Conservation (phyloP, 2,329 filamentous ascomycete species). For the Sarocladium strictum region DNA sequence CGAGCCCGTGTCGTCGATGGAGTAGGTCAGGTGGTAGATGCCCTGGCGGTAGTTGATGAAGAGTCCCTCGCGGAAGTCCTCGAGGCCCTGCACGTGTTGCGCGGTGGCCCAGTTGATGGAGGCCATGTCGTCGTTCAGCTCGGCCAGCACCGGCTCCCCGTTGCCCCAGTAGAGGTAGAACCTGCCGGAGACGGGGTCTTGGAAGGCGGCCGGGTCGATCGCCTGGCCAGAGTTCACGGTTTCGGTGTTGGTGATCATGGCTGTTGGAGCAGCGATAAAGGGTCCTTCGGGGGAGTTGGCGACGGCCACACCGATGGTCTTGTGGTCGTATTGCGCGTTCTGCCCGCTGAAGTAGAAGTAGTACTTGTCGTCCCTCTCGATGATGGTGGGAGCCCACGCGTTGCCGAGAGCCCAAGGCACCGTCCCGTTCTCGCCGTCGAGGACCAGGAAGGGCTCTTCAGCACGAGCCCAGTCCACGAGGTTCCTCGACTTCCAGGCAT, state of each 20-base stretch:
- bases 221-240: slow-evolving; percentile 20
- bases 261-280: slow-evolving; percentile 45
- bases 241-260: slow-evolving; percentile 53
- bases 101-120: slow-evolving; percentile 33
- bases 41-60: slow-evolving; percentile 40
- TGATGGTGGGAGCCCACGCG: slow-evolving; percentile 61
- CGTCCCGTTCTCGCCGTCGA: slow-evolving; percentile 41
- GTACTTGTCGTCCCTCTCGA: slow-evolving; percentile 52
- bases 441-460: slow-evolving; percentile 34
- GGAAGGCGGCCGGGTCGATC: slow-evolving; percentile 57
- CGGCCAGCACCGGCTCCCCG: slow-evolving; percentile 32
- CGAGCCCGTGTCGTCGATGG: slow-evolving; percentile 39
- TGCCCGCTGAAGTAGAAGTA: slow-evolving; percentile 57
- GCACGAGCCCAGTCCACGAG: slow-evolving; percentile 36
- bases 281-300: slow-evolving; percentile 52
- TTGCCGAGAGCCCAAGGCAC: slow-evolving; percentile 62
- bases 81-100: slow-evolving; percentile 27
- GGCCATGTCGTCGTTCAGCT: slow-evolving; percentile 39
- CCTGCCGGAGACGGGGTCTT: slow-evolving; percentile 49
- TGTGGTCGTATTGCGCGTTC: slow-evolving; percentile 42
- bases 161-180: slow-evolving; percentile 61
- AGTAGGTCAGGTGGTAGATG: slow-evolving; percentile 42
- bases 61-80: slow-evolving; percentile 32
- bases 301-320: slow-evolving; percentile 57
- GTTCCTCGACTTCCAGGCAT: slow-evolving; percentile 39